Evolutionary conservation across 2,329 filamentous ascomycete species (phyloP), one percentile per base, ranked within the genome.

Genomic region (Arthrobotrys sphaeroides): DNA sequence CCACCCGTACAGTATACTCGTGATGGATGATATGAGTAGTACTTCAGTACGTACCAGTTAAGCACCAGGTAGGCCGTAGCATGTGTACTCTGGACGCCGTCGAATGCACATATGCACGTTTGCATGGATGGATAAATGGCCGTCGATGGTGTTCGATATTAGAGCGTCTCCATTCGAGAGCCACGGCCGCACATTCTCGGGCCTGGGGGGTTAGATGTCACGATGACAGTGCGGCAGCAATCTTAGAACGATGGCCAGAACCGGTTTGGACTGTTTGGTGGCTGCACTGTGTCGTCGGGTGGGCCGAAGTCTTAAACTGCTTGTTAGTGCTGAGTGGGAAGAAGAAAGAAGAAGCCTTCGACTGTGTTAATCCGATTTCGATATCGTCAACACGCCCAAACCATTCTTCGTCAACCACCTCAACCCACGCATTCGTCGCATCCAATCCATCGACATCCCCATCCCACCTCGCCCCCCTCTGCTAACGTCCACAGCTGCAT

Each of bases 381-480:
- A 70, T 45, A 60, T 70, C 43, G 49, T 55, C 66, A 70, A 73
- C 68, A 68, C 64, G 64, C 45, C 18, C 40, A 60, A 57, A 28
- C 55, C 22, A 51, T 47, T 47, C 53, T 61, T 73, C 69, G 53
- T 38, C 42, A 36, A 61, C 55, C 51, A 45, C 33, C 12, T 33
- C 18, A 20, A 68, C 40, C 26, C 64, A 45, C 62, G 43, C 57
- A 45, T 40, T n/a, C 47, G 5, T n/a, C 33, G 16, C 24, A 53
- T 53, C 42, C 16, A 24, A 12, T 20, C 18, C 55, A 31, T 33
- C n/a, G 18, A 22, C 22, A 36, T 38, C 31, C 5, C 16, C 38
- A 45, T 16, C 13, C 18, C 4, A 31, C 12, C 10, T n/a, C 13
- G 28, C 40, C 24, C 22, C 16, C 16, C 20, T n/a, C n/a, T n/a